Percentiles rank a stretch among this genome's conserved stretches.
Evolutionary conservation across 2,329 filamentous ascomycete genomes (phyloP).

Genomic region (Teratosphaeria zuluensis): DNA sequence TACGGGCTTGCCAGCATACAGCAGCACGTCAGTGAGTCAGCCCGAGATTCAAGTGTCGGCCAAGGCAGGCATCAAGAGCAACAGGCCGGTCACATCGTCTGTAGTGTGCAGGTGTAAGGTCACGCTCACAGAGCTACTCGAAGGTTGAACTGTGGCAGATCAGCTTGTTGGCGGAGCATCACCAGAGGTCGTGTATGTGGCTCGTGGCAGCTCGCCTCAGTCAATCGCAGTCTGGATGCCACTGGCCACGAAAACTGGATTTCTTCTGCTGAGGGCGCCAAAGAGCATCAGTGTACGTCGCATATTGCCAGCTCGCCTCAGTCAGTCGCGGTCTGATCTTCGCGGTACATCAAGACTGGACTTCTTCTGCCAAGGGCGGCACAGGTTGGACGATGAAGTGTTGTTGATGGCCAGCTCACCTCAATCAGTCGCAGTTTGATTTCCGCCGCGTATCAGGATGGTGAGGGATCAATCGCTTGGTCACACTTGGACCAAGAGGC

Average conservation of each 20-base stretch:
- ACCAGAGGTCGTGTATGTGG: neutral
- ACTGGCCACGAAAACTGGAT: neutral
- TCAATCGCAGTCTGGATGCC: neutral
- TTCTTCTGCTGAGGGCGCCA: neutral
- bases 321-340: neutral
- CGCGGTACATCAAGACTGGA: neutral
- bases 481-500: neutral
- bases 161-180: neutral
- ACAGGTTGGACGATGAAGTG: neutral
- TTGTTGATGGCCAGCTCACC: neutral
- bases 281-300: too few species aligned
- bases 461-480: neutral
- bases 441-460: neutral
- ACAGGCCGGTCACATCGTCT: neutral
- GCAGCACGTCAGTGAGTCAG: neutral
- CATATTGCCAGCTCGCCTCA: neutral
- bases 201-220: neutral
- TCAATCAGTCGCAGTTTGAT: neutral
- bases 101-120: neutral
- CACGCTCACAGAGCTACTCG: neutral
- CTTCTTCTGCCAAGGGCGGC: neutral
- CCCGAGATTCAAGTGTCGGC: neutral
- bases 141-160: neutral
- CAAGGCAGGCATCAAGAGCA: neutral
- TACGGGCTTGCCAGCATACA: neutral